Evolutionary conservation across 768 basidiomycete species (phyloP), one percentile per base, ranked within the genome.

Genomic region (Suillus subaureus): DNA sequence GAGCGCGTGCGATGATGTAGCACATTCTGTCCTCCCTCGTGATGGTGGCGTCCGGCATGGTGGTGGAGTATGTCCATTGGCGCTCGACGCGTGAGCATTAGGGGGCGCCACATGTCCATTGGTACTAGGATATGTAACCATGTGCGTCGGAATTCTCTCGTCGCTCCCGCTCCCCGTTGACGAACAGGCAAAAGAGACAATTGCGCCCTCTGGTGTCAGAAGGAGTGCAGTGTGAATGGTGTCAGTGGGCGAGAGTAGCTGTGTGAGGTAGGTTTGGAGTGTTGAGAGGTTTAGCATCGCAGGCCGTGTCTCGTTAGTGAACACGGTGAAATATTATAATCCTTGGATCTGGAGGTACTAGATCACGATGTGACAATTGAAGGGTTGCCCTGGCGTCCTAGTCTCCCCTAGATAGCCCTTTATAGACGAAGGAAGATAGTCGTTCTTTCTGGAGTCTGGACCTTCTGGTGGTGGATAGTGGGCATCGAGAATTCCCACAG

Each of bases 201-300:
- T 79, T 68, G 92, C 87, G 16, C 92, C 92, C n/a, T 88, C 79
- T 6, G 90, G 86, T 16, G 90, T 92, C 65, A 92, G 79, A 37
- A 93, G 80, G 49, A 88, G 82, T 2, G 87, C 90, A 0, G 90
- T 92, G 72, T 93, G 92, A 65, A 93, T 75, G 37, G 80, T 75
- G 23, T 57, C 56, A 0, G 88, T 87, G 8, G 84, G 82, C 3
- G 83, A 79, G 40, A 93, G 80, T 6, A 90, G 77, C 72, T 90
- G 87, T 33, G 84, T 79, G 33, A 93, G 85, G 43, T 90, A 81
- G 47, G 80, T 83, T 73, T 91, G 89, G 28, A 93, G 80, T 43
- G 85, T 83, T 40, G 89, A 84, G 42, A 93, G 83, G 70, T 89
- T 84, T 54, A 93, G 83, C 92, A 93, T 93, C 55, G 23, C 7